Conservation (phyloP, 805 yeast genomes). For the Lachancea waltii region DNA sequence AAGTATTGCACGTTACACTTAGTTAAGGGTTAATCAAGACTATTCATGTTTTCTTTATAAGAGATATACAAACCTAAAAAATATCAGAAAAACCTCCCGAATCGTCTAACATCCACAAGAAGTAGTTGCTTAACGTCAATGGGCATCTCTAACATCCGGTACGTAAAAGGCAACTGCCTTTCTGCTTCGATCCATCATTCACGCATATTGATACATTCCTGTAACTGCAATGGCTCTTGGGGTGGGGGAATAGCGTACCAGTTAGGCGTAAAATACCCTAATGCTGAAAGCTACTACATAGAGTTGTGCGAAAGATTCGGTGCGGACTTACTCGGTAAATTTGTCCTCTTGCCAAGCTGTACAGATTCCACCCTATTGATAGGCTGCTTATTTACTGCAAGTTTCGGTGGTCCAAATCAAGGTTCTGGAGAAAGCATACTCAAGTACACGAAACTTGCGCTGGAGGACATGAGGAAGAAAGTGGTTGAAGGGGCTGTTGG, state of each 20-base stretch:
- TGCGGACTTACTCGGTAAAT: slow-evolving; percentile 41
- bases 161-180: slow-evolving; percentile 7
- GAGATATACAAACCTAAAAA: too few species aligned
- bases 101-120: background rate
- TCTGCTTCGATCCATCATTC: slow-evolving; percentile 17
- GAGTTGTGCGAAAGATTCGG: slow-evolving; percentile 22
- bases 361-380: slow-evolving; percentile 26
- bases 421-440: slow-evolving; percentile 44
- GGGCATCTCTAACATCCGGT: slow-evolving; percentile 1
- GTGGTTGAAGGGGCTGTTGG: slow-evolving; percentile 14
- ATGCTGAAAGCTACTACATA: slow-evolving; percentile 45
- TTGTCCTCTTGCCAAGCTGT: slow-evolving; percentile 23
- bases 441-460: slow-evolving; percentile 43
- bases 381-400: slow-evolving; percentile 72
- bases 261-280: slow-evolving; percentile 49
- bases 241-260: slow-evolving; percentile 76
- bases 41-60: too few species aligned
- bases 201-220: slow-evolving; percentile 64
- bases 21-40: too few species aligned
- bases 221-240: slow-evolving; percentile 76
- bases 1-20: too few species aligned
- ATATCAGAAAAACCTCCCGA: too few species aligned
- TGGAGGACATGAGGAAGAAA: slow-evolving; percentile 41
- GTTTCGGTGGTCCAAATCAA: slow-evolving; percentile 39
- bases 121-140: background rate